Base-by-base conservation (phyloP, 176 grass and related monocot genomes). In the Areca catechu region DNA sequence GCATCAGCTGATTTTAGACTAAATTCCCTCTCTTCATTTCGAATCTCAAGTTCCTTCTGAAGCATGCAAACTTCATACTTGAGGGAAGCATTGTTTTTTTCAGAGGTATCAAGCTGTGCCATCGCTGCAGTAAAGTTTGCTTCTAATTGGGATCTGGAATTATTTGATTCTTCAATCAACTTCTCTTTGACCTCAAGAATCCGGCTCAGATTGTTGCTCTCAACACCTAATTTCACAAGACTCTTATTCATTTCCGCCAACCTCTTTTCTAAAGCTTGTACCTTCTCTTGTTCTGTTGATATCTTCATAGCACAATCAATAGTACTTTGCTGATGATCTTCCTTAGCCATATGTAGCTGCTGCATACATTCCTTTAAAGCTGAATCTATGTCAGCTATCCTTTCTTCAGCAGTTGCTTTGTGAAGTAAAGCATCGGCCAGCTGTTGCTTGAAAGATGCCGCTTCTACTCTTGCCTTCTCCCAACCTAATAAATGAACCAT, bases 41-140 rank as follows among this genome's bases (percentile, higher is more conserved):
- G 74, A 85, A 97, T 91, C 62, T 97, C 93, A 69, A 88, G 80
- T 79, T 97, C 86, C 63, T 97, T 91, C 68, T 91, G 83, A 77
- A 91, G 74, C 76, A 97, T 85, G 73, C 83, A 97, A 63, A 91
- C 83, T 65, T 97, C 93, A 60, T 97, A 97, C 50, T 66, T 81
- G 60, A 91, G 72, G 71, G 93, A 88, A 71, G 93, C 80, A 60
- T 91, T 91, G 47, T 66, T 51, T 67, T 72, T 88, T 74, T 97
- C 83, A 1, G 79, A 54, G 21, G 71, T 76, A 50, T 91, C 75
- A 28, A 91, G 60, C 58, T 76, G 85, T 34, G 25, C 66, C 5
- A 53, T 53, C 65, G 84, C 65, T 49, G 80, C 65, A 29, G 56
- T 77, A 19, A 82, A 73, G 19, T 79, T 85, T 55, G 75, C 77